Percentiles rank a stretch among this genome's conserved stretches.
Evolutionary conservation across 2,329 filamentous ascomycete genomes (phyloP).

Genomic region (Alternaria hordeiaustralica): DNA sequence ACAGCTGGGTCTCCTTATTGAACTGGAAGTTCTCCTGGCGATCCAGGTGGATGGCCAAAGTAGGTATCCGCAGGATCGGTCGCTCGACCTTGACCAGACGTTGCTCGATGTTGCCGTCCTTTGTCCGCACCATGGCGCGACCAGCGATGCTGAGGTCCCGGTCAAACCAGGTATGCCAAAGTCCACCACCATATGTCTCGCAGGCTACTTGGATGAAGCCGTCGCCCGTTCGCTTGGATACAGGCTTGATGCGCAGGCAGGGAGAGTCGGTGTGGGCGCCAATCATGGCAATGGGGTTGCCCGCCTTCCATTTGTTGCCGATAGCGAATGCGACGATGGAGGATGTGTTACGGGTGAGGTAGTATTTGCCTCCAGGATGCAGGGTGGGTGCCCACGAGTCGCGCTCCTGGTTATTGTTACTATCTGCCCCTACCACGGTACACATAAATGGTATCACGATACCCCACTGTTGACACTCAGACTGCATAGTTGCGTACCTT

Average conservation of each 20-base stretch:
- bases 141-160: slow-evolving; percentile 91
- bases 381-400: slow-evolving; percentile 84
- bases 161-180: slow-evolving; percentile 99
- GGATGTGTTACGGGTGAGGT: slow-evolving; percentile 89
- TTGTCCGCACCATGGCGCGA: slow-evolving; percentile 78
- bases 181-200: slow-evolving; percentile 93
- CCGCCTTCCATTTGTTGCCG: slow-evolving; percentile 87
- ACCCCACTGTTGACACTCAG: not conserved
- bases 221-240: slow-evolving; percentile 84
- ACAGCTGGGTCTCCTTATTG: slow-evolving; percentile 96
- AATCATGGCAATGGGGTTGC: slow-evolving; percentile 89
- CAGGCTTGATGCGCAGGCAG: slow-evolving; percentile 88
- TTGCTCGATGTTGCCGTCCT: slow-evolving; percentile 76
- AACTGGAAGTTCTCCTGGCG: slow-evolving; percentile 85
- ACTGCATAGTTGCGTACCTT: slow-evolving; percentile 49
- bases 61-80: slow-evolving; percentile 90
- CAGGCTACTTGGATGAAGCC: slow-evolving; percentile 95
- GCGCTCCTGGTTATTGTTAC: slow-evolving; percentile 66
- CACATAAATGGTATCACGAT: not conserved
- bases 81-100: slow-evolving; percentile 89
- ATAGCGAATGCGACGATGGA: slow-evolving; percentile 93
- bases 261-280: slow-evolving; percentile 97
- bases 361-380: slow-evolving; percentile 91
- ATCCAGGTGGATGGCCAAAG: slow-evolving; percentile 91
- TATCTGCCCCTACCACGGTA: not conserved